A percentile compares a stretch with the other conserved stretches of the same genome.
Evolutionary conservation across 179 eudicot species (phyloP).

Genomic region (Spinacia oleracea): DNA sequence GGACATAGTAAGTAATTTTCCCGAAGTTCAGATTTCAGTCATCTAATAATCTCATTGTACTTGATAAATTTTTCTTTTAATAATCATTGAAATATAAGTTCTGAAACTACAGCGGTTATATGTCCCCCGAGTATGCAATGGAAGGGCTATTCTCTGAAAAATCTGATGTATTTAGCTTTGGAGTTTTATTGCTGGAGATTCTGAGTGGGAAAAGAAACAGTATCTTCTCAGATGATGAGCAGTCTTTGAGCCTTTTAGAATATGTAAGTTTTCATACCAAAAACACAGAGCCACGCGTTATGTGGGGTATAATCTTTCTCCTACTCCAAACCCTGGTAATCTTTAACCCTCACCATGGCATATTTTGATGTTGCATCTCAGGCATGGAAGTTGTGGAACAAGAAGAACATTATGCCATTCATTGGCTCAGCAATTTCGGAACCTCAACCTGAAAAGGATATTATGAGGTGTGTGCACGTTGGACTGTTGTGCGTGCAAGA

Average conservation of each 20-base stretch:
- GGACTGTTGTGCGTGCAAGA: slow-evolving; percentile 41
- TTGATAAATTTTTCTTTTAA: neutral
- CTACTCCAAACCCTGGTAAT: neutral
- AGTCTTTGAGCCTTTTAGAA: slow-evolving; percentile 26
- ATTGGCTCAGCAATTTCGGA: slow-evolving; percentile 24
- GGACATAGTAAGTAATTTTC: slow-evolving; percentile 36
- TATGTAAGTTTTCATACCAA: slow-evolving; percentile 28
- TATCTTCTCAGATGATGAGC: slow-evolving; percentile 21
- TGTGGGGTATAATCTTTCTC: neutral
- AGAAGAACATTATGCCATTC: slow-evolving; percentile 14
- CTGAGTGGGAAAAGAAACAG: slow-evolving; percentile 22
- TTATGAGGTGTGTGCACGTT: slow-evolving; percentile 31
- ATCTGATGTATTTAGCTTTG: slow-evolving; percentile 31
- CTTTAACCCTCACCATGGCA: neutral
- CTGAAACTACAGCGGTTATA: too few relatives aligned
- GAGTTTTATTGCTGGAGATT: slow-evolving; percentile 28
- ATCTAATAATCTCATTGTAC: too few relatives aligned
- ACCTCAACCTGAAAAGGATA: slow-evolving; percentile 18
- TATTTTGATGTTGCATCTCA: slow-evolving; percentile 8
- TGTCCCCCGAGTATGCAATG: slow-evolving; percentile 34
- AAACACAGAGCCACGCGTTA: too few relatives aligned
- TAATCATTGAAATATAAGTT: neutral
- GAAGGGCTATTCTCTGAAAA: slow-evolving; percentile 30
- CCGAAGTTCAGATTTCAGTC: neutral
- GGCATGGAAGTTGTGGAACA: slow-evolving; percentile 54